Percentiles rank a stretch among this genome's conserved stretches.
Conservation (phyloP, 2,329 filamentous ascomycete genomes). For the Beauveria rudraprayagi region DNA sequence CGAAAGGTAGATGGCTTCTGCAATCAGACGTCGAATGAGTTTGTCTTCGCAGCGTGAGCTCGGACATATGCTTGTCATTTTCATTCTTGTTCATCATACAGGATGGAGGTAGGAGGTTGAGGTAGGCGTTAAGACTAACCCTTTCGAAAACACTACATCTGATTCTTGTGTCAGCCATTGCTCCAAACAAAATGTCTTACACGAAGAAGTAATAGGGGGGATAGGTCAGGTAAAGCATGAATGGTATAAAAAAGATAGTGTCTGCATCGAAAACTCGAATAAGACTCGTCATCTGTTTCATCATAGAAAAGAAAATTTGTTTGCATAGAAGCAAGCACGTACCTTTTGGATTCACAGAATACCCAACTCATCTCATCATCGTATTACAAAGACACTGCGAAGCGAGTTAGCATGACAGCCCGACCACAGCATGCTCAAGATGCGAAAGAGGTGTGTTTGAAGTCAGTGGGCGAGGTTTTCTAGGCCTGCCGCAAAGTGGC, state of each 20-base stretch:
- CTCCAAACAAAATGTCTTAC: conserved; percentile 17
- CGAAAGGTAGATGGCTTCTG: background rate
- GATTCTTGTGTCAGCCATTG: conserved; percentile 7
- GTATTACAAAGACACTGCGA: background rate
- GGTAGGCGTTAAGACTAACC: conserved; percentile 13
- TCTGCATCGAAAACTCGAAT: conserved; percentile 67
- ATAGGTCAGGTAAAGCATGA: conserved; percentile 54
- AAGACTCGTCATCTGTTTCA: conserved; percentile 69
- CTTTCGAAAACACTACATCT: conserved; percentile 16
- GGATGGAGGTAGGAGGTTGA: conserved; percentile 7
- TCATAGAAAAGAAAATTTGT: conserved; percentile 26
- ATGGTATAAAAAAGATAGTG: conserved; percentile 58
- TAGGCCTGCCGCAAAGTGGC: conserved; percentile 96
- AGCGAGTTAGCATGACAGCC: background rate
- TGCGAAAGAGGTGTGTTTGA: conserved; percentile 7
- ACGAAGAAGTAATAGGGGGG: conserved; percentile 9
- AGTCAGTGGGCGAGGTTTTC: conserved; percentile 99
- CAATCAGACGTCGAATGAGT: conserved; percentile 21
- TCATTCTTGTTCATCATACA: conserved; percentile 75
- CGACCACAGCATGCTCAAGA: background rate
- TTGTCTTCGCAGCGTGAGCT: conserved; percentile 50
- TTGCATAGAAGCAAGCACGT: conserved; percentile 2
- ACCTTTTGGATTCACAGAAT: background rate
- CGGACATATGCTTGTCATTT: conserved; percentile 98
- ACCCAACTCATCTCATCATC: background rate